These are phyloP conservation scores for Chalciporus piperatus DNA, from an alignment of 768 basidiomycete species.

Conservation along the genomic window DNA sequence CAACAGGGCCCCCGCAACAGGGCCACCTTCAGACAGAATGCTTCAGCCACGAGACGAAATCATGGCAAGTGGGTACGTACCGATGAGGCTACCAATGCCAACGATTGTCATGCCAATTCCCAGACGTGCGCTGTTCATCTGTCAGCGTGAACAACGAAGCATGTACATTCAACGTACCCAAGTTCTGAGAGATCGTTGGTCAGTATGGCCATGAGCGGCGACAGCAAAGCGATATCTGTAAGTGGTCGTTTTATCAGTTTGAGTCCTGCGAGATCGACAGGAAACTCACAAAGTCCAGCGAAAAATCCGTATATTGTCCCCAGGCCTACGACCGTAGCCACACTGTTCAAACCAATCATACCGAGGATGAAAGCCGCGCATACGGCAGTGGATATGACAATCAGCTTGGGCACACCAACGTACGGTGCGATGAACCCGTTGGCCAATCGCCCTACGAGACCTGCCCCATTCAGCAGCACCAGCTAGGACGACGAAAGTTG, in stretches of 20 bases:
- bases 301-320: constrained; percentile 48
- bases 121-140: constrained; percentile 23
- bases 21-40: constrained; percentile 38
- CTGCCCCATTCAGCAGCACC: constrained; percentile 50
- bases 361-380: constrained; percentile 41
- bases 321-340: constrained; percentile 37
- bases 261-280: background rate
- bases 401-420: constrained; percentile 43
- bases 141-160: background rate
- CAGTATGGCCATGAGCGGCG: constrained; percentile 43
- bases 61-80: constrained; percentile 9
- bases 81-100: constrained; percentile 21
- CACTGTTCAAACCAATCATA: constrained; percentile 38
- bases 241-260: background rate
- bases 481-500: constrained; percentile 32
- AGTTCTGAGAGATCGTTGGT: constrained; percentile 48
- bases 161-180: constrained; percentile 32
- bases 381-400: constrained; percentile 33
- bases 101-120: constrained; percentile 12
- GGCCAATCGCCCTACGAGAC: constrained; percentile 49
- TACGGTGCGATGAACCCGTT: constrained; percentile 42
- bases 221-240: constrained; percentile 36
- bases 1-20: constrained; percentile 58
- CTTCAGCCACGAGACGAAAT: background rate
- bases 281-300: constrained; percentile 37